Conservation (phyloP, 129 eudicot species). For the Chrysanthemum makinoi region DNA sequence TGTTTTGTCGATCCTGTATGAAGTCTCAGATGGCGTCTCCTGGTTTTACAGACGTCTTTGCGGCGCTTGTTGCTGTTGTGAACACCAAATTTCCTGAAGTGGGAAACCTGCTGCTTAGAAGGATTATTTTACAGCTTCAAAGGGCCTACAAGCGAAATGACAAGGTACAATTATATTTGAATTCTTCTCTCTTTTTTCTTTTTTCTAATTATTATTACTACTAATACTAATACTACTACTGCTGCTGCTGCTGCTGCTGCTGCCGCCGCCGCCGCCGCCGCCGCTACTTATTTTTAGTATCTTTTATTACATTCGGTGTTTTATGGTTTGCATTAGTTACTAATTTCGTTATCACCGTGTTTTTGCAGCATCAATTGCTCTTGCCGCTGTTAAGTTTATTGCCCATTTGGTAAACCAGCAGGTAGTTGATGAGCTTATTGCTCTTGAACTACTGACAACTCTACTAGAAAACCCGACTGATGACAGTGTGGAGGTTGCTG, state of each 20-base stretch:
- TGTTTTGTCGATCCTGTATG: conserved; percentile 92
- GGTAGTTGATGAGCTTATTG: conserved; percentile 89
- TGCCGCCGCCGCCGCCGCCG: too few species aligned
- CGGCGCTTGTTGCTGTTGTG: conserved; percentile 90
- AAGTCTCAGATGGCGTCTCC: conserved; percentile 99
- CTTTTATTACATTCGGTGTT: background rate
- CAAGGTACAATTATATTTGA: conserved; percentile 46
- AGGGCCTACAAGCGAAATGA: conserved; percentile 90
- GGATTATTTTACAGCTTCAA: conserved; percentile 79
- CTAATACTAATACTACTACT: too few species aligned
- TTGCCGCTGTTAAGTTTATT: conserved; percentile 88
- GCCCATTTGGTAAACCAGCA: conserved; percentile 97
- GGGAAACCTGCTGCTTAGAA: conserved; percentile 79
- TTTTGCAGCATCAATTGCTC: conserved; percentile 73
- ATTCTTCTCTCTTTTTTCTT: too few species aligned
- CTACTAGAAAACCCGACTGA: conserved; percentile 89
- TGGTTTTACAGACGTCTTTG: conserved; percentile 89
- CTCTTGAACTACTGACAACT: conserved; percentile 81
- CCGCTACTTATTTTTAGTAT: background rate
- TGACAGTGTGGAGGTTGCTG: conserved; percentile 98
- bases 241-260: too few species aligned
- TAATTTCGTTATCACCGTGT: background rate
- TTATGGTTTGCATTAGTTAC: background rate
- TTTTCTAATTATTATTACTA: too few species aligned
- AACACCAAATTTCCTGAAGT: conserved; percentile 90